Conservation (phyloP, 108 stramenopile genomes). For the Aurantiochytrium sp. region DNA sequence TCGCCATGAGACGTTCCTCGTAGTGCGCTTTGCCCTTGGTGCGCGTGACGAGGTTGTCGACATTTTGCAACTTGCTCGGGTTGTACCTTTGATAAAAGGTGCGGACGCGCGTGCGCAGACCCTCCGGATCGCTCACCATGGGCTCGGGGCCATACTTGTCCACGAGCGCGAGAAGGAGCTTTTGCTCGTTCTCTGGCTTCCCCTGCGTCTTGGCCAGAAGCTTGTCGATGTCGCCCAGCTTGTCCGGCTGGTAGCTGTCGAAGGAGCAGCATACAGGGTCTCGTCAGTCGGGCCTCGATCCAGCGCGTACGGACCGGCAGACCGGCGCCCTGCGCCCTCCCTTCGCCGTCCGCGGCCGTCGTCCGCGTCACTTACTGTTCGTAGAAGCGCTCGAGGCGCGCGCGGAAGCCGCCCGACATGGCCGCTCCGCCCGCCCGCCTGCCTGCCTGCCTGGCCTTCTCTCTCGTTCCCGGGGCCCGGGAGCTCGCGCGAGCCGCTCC, state of each 20-base stretch:
- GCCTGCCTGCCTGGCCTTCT: background rate
- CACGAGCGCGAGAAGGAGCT: constrained; percentile 70
- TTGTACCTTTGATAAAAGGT: background rate
- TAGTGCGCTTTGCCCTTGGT: constrained; percentile 37
- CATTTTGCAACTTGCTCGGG: background rate
- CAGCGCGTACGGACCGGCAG: too few relatives aligned
- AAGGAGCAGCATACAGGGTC: background rate
- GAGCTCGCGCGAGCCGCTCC: too few relatives aligned
- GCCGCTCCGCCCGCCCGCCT: background rate
- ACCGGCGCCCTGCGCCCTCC: too few relatives aligned
- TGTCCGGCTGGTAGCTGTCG: constrained; percentile 11
- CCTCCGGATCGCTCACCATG: constrained; percentile 20
- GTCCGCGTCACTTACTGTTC: constrained; percentile 4
- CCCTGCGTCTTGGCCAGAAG: constrained; percentile 7
- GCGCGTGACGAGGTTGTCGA: background rate
- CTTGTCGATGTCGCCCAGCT: constrained; percentile 19
- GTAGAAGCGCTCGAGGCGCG: constrained; percentile 30
- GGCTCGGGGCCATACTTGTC: constrained; percentile 86
- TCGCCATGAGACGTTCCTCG: constrained; percentile 78
- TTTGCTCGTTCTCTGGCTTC: constrained; percentile 63
- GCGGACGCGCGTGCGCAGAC: background rate
- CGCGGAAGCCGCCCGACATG: background rate
- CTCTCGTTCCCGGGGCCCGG: background rate
- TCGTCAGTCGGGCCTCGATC: too few relatives aligned
- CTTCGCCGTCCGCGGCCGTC: too few relatives aligned